Evolutionary conservation across 805 yeast genomes (phyloP), one percentile per base, ranked within the genome.

Genomic region (Wickerhamiella cacticola): DNA sequence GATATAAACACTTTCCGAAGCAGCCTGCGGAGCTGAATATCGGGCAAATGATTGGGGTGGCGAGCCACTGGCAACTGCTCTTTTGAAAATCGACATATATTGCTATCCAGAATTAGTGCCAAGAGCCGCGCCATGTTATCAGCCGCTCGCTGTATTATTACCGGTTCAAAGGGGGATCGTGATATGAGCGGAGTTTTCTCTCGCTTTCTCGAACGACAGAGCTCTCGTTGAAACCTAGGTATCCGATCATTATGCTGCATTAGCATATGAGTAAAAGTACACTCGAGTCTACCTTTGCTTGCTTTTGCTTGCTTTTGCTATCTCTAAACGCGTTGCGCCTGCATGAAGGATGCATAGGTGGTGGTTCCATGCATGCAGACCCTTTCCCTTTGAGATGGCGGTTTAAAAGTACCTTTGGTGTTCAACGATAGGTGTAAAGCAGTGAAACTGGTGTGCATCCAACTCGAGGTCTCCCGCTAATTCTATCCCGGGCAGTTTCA

Each of bases 201-300:
- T 23, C 42, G 21, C 18, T 24, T 43, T 9, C 12, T 19, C 5
- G 31, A 15, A 7, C 33, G n/a, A 13, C n/a, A 23, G 5, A 33
- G 39, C 33, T 31, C 40, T 7, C 46, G 29, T 34, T 43, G 46
- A 22, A 43, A 43, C 5, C 46, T 15, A 15, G 46, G 46, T 9
- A 43, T 33, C 16, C 46, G 39, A 5, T 15, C 33, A 16, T 10
- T 5, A 15, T 10, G 36, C 31, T n/a, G 24, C 40, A 43, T 33
- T 18, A 33, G 34, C 43, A 40, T 40, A 31, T n/a, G 21, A 23
- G 3, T 6, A 26, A 16, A n/a, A n/a, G n/a, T n/a, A n/a, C n/a
- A n/a, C n/a, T n/a, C n/a, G n/a, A n/a, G n/a, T n/a, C n/a, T n/a
- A n/a, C n/a, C n/a, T n/a, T n/a, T n/a, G n/a, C n/a, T n/a, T n/a